Evolutionary conservation across 2,329 filamentous ascomycete genomes (phyloP).

Genomic region (Ramularia collo-cygni): DNA sequence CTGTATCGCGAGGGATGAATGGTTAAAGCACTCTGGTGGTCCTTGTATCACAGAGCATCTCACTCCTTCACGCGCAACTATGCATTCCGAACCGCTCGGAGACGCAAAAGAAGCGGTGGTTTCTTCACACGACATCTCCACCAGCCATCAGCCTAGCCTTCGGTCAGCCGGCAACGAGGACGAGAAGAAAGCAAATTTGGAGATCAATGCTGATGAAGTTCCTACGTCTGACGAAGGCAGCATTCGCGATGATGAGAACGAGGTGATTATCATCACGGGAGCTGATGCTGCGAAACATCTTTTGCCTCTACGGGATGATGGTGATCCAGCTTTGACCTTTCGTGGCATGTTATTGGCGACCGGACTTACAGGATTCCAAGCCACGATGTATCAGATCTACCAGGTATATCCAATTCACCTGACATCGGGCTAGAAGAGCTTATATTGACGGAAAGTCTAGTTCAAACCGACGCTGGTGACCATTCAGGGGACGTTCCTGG

Average conservation of each 20-base stretch:
- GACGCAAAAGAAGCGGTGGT: too few species aligned
- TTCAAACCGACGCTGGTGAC: constrained; percentile 47
- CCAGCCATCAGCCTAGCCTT: too few species aligned
- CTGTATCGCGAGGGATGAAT: too few species aligned
- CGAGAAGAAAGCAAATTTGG: not conserved
- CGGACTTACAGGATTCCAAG: constrained; percentile 46
- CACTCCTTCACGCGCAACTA: too few species aligned
- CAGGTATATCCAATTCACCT: constrained; percentile 39
- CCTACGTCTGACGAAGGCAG: too few species aligned
- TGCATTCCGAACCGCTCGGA: too few species aligned
- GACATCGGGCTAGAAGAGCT: not conserved
- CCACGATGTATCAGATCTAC: constrained; percentile 52
- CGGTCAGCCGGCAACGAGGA: too few species aligned
- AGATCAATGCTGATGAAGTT: not conserved
- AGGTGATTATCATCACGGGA: constrained; percentile 47
- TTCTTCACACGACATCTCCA: too few species aligned
- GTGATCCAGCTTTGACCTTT: constrained; percentile 47
- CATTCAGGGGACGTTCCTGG: constrained; percentile 50
- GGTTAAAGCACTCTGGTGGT: too few species aligned
- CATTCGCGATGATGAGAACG: constrained; percentile 20
- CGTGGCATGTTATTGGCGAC: constrained; percentile 47
- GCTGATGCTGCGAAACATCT: constrained; percentile 45
- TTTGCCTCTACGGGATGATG: constrained; percentile 48
- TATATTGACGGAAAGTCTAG: constrained; percentile 26
- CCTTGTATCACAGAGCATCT: too few species aligned